These are phyloP conservation scores for Aspergillus terreus DNA, from an alignment of 2,329 filamentous ascomycete genomes.

Conservation along the genomic window DNA sequence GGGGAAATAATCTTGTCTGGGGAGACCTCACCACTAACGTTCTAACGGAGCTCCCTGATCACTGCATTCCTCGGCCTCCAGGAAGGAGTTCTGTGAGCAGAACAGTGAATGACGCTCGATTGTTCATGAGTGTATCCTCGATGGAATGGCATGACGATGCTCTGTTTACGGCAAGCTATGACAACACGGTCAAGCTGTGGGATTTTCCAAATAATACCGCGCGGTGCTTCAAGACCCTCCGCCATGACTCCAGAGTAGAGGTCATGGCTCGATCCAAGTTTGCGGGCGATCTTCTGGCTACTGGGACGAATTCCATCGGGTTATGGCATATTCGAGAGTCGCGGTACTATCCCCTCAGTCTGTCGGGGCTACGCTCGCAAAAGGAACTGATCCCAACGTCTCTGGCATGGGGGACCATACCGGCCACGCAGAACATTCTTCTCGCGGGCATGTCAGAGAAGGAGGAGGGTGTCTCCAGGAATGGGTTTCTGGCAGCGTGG, in stretches of 20 bases:
- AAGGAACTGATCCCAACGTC: slow-evolving; percentile 41
- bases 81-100: slow-evolving; percentile 38
- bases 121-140: slow-evolving; percentile 56
- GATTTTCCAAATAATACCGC: slow-evolving; percentile 29
- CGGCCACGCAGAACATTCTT: slow-evolving; percentile 40
- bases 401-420: slow-evolving; percentile 46
- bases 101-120: slow-evolving; percentile 45
- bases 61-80: slow-evolving; percentile 44
- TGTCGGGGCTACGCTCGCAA: slow-evolving; percentile 20
- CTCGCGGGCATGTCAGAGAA: slow-evolving; percentile 54
- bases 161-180: slow-evolving; percentile 55
- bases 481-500: slow-evolving; percentile 55
- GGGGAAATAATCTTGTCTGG: slow-evolving; percentile 54
- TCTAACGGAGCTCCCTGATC: slow-evolving; percentile 53
- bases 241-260: slow-evolving; percentile 48
- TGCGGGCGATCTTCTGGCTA: slow-evolving; percentile 43
- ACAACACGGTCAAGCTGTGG: slow-evolving; percentile 57
- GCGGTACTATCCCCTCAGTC: slow-evolving; percentile 25
- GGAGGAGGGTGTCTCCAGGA: slow-evolving; percentile 32
- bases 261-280: slow-evolving; percentile 47
- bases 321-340: slow-evolving; percentile 29
- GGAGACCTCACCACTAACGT: slow-evolving; percentile 43
- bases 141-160: slow-evolving; percentile 49
- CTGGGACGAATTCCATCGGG: slow-evolving; percentile 40
- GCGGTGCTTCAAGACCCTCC: slow-evolving; percentile 33